Evolutionary conservation across 441 rosid genomes (phyloP).

Genomic region (Mallotus japonicus): DNA sequence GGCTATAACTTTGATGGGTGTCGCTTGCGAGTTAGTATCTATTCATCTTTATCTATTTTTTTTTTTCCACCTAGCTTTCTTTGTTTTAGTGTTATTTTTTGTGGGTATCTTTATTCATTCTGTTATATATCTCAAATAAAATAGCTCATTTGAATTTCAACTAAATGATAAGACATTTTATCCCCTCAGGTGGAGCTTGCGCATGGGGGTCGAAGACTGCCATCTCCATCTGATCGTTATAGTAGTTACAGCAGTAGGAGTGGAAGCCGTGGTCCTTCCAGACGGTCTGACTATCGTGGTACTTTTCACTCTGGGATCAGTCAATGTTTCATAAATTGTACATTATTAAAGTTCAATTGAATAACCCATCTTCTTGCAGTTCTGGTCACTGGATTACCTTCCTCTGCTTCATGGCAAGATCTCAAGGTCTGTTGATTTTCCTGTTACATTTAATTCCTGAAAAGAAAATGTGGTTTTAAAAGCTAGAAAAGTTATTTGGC

Average conservation of each 20-base stretch:
- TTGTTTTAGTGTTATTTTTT: not conserved
- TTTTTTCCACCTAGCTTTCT: not conserved
- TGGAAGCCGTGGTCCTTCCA: conserved; percentile 65
- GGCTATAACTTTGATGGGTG: conserved; percentile 88
- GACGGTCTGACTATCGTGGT: conserved; percentile 90
- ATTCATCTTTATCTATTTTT: not conserved
- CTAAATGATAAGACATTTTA: too few relatives aligned
- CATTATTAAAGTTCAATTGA: conserved; percentile 8
- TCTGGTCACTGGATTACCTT: conserved; percentile 81
- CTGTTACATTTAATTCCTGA: not conserved
- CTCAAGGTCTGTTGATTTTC: conserved; percentile 60
- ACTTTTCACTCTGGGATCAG: conserved; percentile 21
- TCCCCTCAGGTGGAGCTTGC: conserved; percentile 77
- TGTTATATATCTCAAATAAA: too few relatives aligned
- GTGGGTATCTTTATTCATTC: not conserved
- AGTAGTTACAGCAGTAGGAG: conserved; percentile 63
- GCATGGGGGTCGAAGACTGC: conserved; percentile 75
- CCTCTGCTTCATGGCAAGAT: conserved; percentile 99
- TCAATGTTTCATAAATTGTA: conserved; percentile 1
- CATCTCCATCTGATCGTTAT: conserved; percentile 69
- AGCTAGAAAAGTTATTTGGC: not conserved
- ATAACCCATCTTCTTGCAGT: conserved; percentile 41
- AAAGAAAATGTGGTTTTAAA: not conserved
- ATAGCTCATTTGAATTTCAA: too few relatives aligned
- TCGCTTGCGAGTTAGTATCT: conserved; percentile 62